Conservation (phyloP, 495 filamentous ascomycete species). For the Bombardia bombarda region DNA sequence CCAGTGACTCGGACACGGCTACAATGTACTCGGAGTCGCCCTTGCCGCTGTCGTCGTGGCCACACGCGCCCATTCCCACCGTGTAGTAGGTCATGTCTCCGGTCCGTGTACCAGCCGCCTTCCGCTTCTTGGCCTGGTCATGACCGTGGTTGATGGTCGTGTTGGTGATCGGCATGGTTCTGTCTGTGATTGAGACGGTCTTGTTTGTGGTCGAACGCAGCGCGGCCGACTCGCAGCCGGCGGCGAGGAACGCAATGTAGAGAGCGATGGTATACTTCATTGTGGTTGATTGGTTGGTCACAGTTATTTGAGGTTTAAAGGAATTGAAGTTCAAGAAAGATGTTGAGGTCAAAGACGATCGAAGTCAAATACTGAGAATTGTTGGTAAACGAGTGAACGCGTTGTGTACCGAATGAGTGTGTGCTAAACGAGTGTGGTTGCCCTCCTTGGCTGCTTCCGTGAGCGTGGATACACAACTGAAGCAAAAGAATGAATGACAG, state of each 20-base stretch:
- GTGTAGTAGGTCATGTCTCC: constrained; percentile 39
- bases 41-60: constrained; percentile 27
- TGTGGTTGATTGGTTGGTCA: not conserved
- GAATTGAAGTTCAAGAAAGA: no score
- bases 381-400: no score
- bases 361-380: no score
- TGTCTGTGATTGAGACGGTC: not conserved
- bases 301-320: no score
- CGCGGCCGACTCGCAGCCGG: constrained; percentile 2
- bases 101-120: constrained; percentile 2
- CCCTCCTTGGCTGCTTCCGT: no score
- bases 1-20: constrained; percentile 25
- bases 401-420: no score
- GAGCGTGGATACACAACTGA: no score
- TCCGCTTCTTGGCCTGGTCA: not conserved
- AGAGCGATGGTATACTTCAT: constrained; percentile 4
- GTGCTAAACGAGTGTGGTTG: no score
- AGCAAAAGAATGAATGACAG: no score
- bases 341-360: no score
- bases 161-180: not conserved
- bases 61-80: constrained; percentile 33
- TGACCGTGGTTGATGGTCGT: not conserved
- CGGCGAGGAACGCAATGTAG: constrained; percentile 1
- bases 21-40: constrained; percentile 29
- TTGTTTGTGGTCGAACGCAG: not conserved